Percentiles rank a stretch among this genome's conserved stretches.
These are phyloP conservation scores for Helianthus annuus DNA, from an alignment of 129 eudicot genomes.

Conservation along the genomic window HanXRQr2.0-SUNRISE NC_035449.2:97638897-97639396, in stretches of 20 bases:
- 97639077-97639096: constrained; percentile 89
- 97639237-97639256: neutral
- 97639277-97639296: too few species aligned
- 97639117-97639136: neutral
- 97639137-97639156: neutral
- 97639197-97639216: too few species aligned
- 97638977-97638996: too few species aligned
- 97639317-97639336: too few species aligned
- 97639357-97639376: too few species aligned
- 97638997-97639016: too few species aligned
- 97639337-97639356: too few species aligned
- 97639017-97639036: too few species aligned
- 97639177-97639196: neutral
- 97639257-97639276: neutral
- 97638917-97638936: constrained; percentile 79
- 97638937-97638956: constrained; percentile 67
- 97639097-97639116: constrained; percentile 47
- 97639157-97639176: neutral
- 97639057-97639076: too few species aligned
- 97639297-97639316: too few species aligned
- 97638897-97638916: constrained; percentile 92
- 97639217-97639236: neutral
- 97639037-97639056: too few species aligned
- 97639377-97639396: too few species aligned
- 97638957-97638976: constrained; percentile 15